These are phyloP conservation scores for Buddleja alternifolia DNA, from an alignment of 257 asterid species.

Conservation along the genomic window DNA sequence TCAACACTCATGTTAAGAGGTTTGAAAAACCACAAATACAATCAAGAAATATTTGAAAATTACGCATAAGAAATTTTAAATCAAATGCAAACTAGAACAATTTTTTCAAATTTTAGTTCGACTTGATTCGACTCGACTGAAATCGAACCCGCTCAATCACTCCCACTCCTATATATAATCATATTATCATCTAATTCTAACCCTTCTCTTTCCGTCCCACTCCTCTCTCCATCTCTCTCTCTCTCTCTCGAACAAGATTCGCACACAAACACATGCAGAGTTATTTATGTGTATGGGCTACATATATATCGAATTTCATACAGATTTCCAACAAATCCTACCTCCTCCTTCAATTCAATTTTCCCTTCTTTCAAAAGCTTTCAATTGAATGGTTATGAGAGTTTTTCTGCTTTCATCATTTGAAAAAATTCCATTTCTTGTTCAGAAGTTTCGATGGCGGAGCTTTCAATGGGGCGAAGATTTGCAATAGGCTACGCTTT, in stretches of 20 bases:
- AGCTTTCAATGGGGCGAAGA: constrained; percentile 46
- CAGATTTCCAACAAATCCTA: constrained; percentile 21
- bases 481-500: constrained; percentile 73
- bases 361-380: constrained; percentile 2
- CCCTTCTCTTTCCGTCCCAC: neutral
- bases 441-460: constrained; percentile 35
- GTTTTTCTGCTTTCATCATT: constrained; percentile 23
- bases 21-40: too few relatives aligned
- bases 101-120: too few relatives aligned
- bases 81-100: too few relatives aligned
- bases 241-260: constrained; percentile 17
- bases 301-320: constrained; percentile 16
- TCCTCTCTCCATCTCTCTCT: constrained; percentile 1
- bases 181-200: neutral
- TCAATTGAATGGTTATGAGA: constrained; percentile 39
- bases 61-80: too few relatives aligned
- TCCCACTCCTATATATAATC: neutral
- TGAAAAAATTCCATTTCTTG: constrained; percentile 5
- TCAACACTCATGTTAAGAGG: too few relatives aligned
- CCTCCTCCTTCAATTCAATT: constrained; percentile 16
- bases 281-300: constrained; percentile 23
- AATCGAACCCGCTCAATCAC: too few relatives aligned
- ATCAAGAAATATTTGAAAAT: too few relatives aligned
- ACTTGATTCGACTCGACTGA: too few relatives aligned
- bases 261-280: constrained; percentile 35